Evolutionary conservation across 2,329 filamentous ascomycete genomes (phyloP).

Genomic region (Colletotrichum sp.): DNA sequence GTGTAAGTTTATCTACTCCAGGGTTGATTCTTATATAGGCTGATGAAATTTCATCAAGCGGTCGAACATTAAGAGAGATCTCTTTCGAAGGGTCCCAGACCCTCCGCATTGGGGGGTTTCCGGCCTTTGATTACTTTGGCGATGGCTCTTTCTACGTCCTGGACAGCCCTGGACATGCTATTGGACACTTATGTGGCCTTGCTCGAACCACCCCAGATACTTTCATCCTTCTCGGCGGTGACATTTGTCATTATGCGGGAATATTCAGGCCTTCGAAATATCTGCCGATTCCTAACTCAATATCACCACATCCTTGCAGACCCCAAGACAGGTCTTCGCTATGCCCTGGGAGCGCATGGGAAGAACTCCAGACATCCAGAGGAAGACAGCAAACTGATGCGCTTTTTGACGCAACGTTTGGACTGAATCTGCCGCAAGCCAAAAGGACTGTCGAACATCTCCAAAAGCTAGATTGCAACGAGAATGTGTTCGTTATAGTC

Average conservation of each 20-base stretch:
- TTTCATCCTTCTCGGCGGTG: slow-evolving; percentile 47
- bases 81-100: slow-evolving; percentile 24
- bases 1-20: neutral
- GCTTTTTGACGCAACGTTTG: slow-evolving; percentile 28
- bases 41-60: slow-evolving; percentile 3
- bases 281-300: slow-evolving; percentile 35
- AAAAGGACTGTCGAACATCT: slow-evolving; percentile 22
- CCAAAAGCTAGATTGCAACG: slow-evolving; percentile 25
- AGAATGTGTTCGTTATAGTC: slow-evolving; percentile 27
- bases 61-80: slow-evolving; percentile 32
- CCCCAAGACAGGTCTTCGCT: neutral
- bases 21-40: neutral
- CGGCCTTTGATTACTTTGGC: slow-evolving; percentile 45
- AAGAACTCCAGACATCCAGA: slow-evolving; percentile 25
- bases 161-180: slow-evolving; percentile 43
- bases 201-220: slow-evolving; percentile 42
- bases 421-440: slow-evolving; percentile 25
- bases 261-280: slow-evolving; percentile 39
- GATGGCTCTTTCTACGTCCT: slow-evolving; percentile 48
- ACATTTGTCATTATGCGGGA: slow-evolving; percentile 45
- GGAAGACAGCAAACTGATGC: slow-evolving; percentile 25
- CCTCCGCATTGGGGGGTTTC: slow-evolving; percentile 39
- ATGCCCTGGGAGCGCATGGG: slow-evolving; percentile 25
- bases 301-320: slow-evolving; percentile 27
- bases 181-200: slow-evolving; percentile 46